Evolutionary conservation across 495 filamentous ascomycete genomes (phyloP), one percentile per base, ranked within the genome.

Genomic region (Pyrenula aspistea): DNA sequence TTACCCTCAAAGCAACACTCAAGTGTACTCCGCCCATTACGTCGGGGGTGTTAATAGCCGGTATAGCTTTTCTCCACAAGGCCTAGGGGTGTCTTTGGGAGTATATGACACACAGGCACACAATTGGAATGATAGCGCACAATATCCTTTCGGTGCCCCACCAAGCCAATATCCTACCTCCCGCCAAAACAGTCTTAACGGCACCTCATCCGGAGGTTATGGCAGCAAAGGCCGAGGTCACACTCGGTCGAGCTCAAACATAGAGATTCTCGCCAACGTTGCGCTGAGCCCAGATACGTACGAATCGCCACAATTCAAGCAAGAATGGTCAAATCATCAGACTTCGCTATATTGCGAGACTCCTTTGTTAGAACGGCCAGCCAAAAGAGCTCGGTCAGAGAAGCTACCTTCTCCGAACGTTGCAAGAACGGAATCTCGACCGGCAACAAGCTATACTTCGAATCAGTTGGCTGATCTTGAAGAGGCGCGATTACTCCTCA

Each of bases 351-450:
- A 52, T 15, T 22, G 61, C 57, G 66, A 71, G 36, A 55, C 62
- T 49, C 57, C 56, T 23, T 61, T 68, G 31, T 50, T 55, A 52
- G 80, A 81, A 60, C 73, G 77, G 22, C 81, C 81, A 4, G 65
- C 77, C n/a, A 86, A 86, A 61, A 77, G 83, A 24, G 71, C 78
- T 22, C 75, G 80, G 53, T 84, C 83, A 24, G 82, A 83, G 58
- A 72, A 77, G 59, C 63, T 79, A 54, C 63, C 70, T 21, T 82
- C 81, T 51, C 75, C 80, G 23, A 69, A 72, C 48, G 68, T 67
- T 51, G 57, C 61, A 54, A 68, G 63, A 21, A 62, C 65, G 21
- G 62, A 60, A 22, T 64, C 72, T 50, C 68, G 72, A 57, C 72
- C 77, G 10, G 65, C 66, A 25, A 73, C 76, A 23, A 75, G 75